Conservation (phyloP, 2,329 filamentous ascomycete species). For the Alternaria viburni region DNA sequence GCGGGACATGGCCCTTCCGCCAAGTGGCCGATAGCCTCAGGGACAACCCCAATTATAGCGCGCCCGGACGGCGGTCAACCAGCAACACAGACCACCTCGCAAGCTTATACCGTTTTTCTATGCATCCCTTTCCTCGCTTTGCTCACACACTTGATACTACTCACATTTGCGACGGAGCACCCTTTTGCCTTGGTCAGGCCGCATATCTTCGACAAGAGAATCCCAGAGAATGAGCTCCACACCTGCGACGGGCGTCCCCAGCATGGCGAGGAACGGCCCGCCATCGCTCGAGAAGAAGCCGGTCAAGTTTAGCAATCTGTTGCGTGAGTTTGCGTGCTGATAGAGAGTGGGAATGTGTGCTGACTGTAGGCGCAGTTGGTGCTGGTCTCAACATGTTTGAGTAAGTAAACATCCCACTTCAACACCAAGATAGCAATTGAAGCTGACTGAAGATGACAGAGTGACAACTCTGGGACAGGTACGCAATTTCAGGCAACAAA, state of each 20-base stretch:
- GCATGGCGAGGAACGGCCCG: constrained; percentile 47
- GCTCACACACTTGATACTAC: constrained; percentile 17
- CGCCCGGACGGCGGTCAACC: constrained; percentile 20
- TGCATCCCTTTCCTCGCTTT: constrained; percentile 20
- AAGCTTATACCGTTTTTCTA: constrained; percentile 20
- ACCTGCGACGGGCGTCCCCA: constrained; percentile 54
- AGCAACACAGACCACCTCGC: constrained; percentile 33
- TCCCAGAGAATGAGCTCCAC: constrained; percentile 61
- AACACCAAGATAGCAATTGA: constrained; percentile 3
- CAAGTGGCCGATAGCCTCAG: constrained; percentile 15
- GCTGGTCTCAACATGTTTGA: constrained; percentile 96
- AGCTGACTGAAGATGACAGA: constrained; percentile 44
- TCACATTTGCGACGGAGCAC: constrained; percentile 77
- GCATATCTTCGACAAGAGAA: constrained; percentile 58
- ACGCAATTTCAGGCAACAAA: constrained; percentile 5
- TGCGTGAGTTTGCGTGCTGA: constrained; percentile 62
- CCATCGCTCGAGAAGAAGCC: constrained; percentile 94
- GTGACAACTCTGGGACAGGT: constrained; percentile 74
- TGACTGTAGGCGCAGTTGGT: constrained; percentile 64
- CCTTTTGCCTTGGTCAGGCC: constrained; percentile 98
- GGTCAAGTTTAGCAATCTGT: constrained; percentile 98
- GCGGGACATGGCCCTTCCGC: constrained; percentile 5
- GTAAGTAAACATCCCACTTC: constrained; percentile 52
- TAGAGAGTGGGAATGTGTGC: constrained; percentile 12
- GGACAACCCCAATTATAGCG: constrained; percentile 23